phyloP scores from a whole-genome alignment of 192 early-diverging fungal species.

The Phycomyces blakesleeanus region DNA sequence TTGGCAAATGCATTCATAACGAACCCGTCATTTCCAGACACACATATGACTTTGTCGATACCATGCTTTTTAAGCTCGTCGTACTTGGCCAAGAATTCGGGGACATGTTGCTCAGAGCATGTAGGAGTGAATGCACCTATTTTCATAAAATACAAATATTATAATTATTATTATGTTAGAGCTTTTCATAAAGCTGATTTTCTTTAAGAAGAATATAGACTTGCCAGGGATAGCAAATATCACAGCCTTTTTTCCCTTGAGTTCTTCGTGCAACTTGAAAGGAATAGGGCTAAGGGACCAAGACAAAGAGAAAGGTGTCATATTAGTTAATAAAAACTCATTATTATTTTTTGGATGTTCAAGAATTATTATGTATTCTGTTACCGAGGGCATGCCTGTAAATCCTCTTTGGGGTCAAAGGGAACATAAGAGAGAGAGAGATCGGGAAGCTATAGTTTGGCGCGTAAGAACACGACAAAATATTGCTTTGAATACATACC shows the following conservation, averaged over 20 bases:
- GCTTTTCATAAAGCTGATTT: background rate
- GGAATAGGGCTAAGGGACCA: conserved; percentile 16
- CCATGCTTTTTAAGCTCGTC: conserved; percentile 49
- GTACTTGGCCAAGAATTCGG: conserved; percentile 43
- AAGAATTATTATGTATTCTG: too few relatives aligned
- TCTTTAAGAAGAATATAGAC: background rate
- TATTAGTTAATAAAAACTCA: background rate
- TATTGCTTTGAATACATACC: background rate
- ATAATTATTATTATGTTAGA: conserved; percentile 3
- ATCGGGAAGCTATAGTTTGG: conserved; percentile 17
- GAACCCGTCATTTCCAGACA: conserved; percentile 50
- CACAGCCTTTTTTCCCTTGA: conserved; percentile 58
- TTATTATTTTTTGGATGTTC: background rate
- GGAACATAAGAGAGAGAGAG: conserved; percentile 25
- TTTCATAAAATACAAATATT: conserved; percentile 13
- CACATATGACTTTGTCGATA: conserved; percentile 47
- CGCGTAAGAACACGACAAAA: background rate
- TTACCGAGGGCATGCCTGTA: conserved; percentile 18
- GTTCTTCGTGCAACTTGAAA: conserved; percentile 32
- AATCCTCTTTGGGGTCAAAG: conserved; percentile 21
- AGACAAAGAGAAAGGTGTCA: background rate
- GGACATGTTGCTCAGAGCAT: conserved; percentile 53
- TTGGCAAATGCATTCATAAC: conserved; percentile 56
- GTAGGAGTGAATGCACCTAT: conserved; percentile 64
- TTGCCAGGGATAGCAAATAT: conserved; percentile 52